A percentile compares a stretch with the other conserved stretches of the same genome.
Evolutionary conservation across 495 filamentous ascomycete species (phyloP).

Genomic region (Aspergillus bertholletiae): DNA sequence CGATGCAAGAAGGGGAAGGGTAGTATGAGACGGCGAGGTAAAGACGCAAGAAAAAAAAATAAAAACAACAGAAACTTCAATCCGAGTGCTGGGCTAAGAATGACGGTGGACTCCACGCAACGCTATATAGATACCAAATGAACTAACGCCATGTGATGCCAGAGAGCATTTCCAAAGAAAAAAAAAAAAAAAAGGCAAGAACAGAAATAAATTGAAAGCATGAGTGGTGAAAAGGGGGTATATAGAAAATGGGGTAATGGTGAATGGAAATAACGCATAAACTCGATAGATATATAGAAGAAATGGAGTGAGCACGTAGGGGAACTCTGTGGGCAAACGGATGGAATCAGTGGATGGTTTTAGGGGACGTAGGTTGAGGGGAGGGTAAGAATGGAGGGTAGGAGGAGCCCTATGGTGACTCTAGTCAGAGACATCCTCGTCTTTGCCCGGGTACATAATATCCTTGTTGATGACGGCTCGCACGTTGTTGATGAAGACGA

Average conservation of each 20-base stretch:
- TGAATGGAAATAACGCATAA: background rate
- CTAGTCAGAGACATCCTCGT: conserved; percentile 52
- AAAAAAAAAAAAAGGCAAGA: no score
- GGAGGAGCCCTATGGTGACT: background rate
- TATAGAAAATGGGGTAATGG: conserved; percentile 1
- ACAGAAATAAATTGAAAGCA: background rate
- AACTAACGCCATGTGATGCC: background rate
- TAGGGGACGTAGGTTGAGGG: background rate
- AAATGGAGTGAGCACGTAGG: no score
- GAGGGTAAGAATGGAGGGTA: background rate
- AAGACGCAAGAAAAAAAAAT: no score
- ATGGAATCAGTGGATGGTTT: no score
- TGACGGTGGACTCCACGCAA: background rate
- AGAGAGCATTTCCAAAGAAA: background rate
- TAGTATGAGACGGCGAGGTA: no score
- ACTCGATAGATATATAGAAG: background rate
- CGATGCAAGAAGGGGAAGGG: no score
- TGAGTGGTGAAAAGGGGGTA: background rate
- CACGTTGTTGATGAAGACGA: conserved; percentile 51
- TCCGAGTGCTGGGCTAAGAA: background rate
- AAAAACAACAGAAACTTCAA: no score
- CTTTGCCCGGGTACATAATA: conserved; percentile 61
- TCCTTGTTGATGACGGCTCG: conserved; percentile 50
- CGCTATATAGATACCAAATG: background rate
- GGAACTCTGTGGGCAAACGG: no score